Evolutionary conservation across 106 monocot genomes (phyloP), one percentile per base, ranked within the genome.

Genomic region (Apostasia shenzhenica): DNA sequence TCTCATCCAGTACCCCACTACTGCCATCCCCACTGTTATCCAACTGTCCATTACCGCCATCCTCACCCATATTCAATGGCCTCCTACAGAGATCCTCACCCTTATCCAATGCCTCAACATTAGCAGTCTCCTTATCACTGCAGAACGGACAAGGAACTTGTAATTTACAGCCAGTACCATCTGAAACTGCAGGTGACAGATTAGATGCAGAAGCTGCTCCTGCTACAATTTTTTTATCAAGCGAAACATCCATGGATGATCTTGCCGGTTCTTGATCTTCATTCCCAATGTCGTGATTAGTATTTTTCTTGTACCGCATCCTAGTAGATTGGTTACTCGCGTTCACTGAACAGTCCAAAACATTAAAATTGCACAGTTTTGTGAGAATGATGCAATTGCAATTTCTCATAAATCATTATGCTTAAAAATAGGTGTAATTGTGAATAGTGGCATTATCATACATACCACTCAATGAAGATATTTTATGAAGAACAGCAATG

Each of bases 401-500:
- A 26, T 26, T 26, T 26, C 26, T 26, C 26, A 26, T 26, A 26
- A 26, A 26, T 26, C 26, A 26, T 26, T 26, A 26, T 26, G 26
- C 26, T 26, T 26, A 26, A 26, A 26, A 26, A 26, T 26, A 26
- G 26, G 26, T 26, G 26, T 26, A 26, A 26, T 26, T 14, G 26
- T 48, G 41, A 55, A 59, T 58, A 60, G 53, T 26, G 5, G 38
- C 3, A 5, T 41, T 13, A 26, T 26, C 26, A 26, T 26, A 26
- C 26, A 57, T 87, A 90, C 99, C 87, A 45, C 70, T 71, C 51
- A 85, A 48, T 59, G 80, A 59, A 55, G 87, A 81, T 73, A 89
- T 11, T 75, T 99, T 99, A 44, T 81, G 82, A 57, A 99, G 77
- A 57, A 99, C 99, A 74, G 99, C 93, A 81, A 99, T 93, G 54